A percentile compares a stretch with the other conserved stretches of the same genome.
These are phyloP conservation scores for Phaffomyces thermotolerans DNA, from an alignment of 805 yeast genomes.

Conservation along the genomic window DNA sequence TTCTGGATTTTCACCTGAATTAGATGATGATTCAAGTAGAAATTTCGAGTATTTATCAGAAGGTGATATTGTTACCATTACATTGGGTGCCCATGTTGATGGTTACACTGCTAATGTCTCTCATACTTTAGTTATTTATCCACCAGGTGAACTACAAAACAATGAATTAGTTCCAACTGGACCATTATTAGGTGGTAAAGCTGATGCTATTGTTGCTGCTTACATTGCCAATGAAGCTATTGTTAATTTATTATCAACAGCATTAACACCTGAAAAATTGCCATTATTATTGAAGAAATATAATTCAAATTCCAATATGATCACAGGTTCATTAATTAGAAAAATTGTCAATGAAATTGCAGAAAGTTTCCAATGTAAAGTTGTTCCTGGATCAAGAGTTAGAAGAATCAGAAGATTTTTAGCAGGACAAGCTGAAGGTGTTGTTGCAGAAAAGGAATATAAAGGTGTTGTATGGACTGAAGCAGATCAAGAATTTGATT, in stretches of 20 bases:
- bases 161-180: conserved; percentile 47
- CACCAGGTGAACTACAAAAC: conserved; percentile 42
- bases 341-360: conserved; percentile 80
- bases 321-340: conserved; percentile 69
- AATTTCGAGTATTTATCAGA: conserved; percentile 39
- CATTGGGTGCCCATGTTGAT: conserved; percentile 88
- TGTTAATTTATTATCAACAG: conserved; percentile 64
- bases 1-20: conserved; percentile 80
- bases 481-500: conserved; percentile 61
- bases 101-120: conserved; percentile 86
- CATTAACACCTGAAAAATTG: conserved; percentile 68
- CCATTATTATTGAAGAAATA: conserved; percentile 41
- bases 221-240: conserved; percentile 86
- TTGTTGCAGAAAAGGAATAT: conserved; percentile 85
- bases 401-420: conserved; percentile 88
- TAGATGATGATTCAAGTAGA: conserved; percentile 52
- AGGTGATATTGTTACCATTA: conserved; percentile 83
- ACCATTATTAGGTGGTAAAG: conserved; percentile 76
- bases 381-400: conserved; percentile 89
- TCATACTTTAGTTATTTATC: conserved; percentile 82
- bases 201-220: conserved; percentile 86
- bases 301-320: conserved; percentile 27
- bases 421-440: conserved; percentile 92
- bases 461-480: conserved; percentile 91
- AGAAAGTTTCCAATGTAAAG: conserved; percentile 69